Evolutionary conservation across 371 early-diverging fungal genomes (phyloP).

Genomic region (Mucor saturninus): DNA sequence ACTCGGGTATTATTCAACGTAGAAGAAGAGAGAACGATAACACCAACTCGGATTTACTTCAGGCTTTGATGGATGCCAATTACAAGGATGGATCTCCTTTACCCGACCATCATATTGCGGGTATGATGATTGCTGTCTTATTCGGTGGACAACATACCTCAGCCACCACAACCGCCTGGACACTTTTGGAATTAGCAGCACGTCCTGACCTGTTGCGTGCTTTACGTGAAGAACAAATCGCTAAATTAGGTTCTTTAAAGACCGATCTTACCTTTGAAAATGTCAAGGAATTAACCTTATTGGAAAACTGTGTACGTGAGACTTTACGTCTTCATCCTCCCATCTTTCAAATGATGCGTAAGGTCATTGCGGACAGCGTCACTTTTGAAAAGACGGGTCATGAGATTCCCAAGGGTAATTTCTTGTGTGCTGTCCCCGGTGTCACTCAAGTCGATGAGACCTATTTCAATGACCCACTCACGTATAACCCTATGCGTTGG

Average conservation of each 20-base stretch:
- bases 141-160: constrained; percentile 98
- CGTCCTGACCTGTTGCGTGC: constrained; percentile 69
- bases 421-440: constrained; percentile 84
- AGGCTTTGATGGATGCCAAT: constrained; percentile 80
- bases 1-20: constrained; percentile 79
- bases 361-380: constrained; percentile 76
- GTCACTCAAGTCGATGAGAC: constrained; percentile 81
- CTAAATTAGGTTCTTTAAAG: constrained; percentile 62
- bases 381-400: constrained; percentile 72
- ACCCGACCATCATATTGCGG: constrained; percentile 84
- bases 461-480: constrained; percentile 79
- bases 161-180: constrained; percentile 94
- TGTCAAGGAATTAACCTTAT: constrained; percentile 73
- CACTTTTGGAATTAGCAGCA: constrained; percentile 84
- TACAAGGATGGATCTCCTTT: constrained; percentile 88
- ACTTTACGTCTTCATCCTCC: constrained; percentile 94
- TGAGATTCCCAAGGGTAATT: constrained; percentile 90
- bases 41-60: constrained; percentile 74
- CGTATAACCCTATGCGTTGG: constrained; percentile 87
- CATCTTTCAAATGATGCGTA: constrained; percentile 92
- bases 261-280: constrained; percentile 74
- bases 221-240: constrained; percentile 69
- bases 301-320: constrained; percentile 88
- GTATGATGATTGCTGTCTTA: constrained; percentile 94
- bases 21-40: constrained; percentile 65